A percentile compares a stretch with the other conserved stretches of the same genome.
phyloP scores from a whole-genome alignment of 257 asterid genomes.

The Leonotis leonurus region DNA sequence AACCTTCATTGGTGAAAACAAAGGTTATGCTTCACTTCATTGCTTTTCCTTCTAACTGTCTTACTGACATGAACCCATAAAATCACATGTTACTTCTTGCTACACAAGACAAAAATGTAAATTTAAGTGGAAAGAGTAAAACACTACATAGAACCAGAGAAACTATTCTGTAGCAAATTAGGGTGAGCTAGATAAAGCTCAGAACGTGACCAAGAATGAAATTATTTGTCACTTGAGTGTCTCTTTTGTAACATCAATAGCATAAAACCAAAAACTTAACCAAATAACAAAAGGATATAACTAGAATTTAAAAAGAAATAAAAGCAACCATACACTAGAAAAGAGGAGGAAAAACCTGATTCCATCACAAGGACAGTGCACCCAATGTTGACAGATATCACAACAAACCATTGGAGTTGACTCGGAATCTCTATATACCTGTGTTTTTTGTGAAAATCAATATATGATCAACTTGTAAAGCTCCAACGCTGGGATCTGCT shows the following conservation, averaged over 20 bases:
- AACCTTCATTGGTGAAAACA: background rate
- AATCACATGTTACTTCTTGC: background rate
- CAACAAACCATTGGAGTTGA: slow-evolving; percentile 99
- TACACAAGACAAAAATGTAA: too few species aligned
- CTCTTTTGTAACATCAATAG: background rate
- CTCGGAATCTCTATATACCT: slow-evolving; percentile 99
- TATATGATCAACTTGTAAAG: slow-evolving; percentile 16
- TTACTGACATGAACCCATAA: background rate
- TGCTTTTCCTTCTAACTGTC: too few species aligned
- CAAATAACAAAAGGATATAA: background rate
- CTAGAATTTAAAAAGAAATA: background rate
- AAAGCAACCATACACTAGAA: background rate
- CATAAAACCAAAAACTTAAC: background rate
- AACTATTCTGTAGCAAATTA: background rate
- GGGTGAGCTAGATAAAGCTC: background rate
- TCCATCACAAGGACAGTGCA: slow-evolving; percentile 94
- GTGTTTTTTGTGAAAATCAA: slow-evolving; percentile 15
- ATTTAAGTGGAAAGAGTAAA: too few species aligned
- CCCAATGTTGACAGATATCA: slow-evolving; percentile 94
- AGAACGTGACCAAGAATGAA: background rate
- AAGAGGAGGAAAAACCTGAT: slow-evolving; percentile 52
- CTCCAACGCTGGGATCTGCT: slow-evolving; percentile 13
- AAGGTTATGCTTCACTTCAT: background rate
- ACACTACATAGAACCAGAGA: too few species aligned
- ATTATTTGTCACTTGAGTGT: background rate